Conservation (phyloP, 306 rosid genomes). For the Vigna reflexopilosa region DNA sequence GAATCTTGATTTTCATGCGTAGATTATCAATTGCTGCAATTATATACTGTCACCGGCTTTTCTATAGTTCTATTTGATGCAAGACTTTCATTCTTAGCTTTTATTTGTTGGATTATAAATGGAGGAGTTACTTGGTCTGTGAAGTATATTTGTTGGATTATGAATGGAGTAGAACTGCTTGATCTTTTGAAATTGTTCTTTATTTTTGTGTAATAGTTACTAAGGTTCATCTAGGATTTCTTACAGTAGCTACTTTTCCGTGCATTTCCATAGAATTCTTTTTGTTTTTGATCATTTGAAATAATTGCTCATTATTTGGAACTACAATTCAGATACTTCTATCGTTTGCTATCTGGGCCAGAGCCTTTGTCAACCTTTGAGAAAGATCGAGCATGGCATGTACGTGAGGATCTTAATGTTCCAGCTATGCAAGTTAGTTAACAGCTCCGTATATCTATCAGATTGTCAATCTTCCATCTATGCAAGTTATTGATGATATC, state of each 20-base stretch:
- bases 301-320: slow-evolving; percentile 25
- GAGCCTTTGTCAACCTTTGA: slow-evolving; percentile 84
- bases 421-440: slow-evolving; percentile 82
- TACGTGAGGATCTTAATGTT: slow-evolving; percentile 76
- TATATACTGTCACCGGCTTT: slow-evolving; percentile 31
- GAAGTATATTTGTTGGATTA: neutral
- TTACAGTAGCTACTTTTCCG: slow-evolving; percentile 15
- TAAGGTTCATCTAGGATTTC: too few relatives aligned
- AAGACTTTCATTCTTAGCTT: neutral
- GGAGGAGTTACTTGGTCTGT: too few relatives aligned
- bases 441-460: slow-evolving; percentile 29
- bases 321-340: slow-evolving; percentile 69
- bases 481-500: slow-evolving; percentile 27
- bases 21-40: neutral
- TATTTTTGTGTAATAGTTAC: neutral
- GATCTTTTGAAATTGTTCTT: neutral
- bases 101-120: slow-evolving; percentile 11
- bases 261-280: neutral
- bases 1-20: slow-evolving; percentile 33
- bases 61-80: neutral
- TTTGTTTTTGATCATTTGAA: slow-evolving; percentile 23
- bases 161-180: slow-evolving; percentile 11
- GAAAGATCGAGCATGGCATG: slow-evolving; percentile 90
- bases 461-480: slow-evolving; percentile 28
- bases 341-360: slow-evolving; percentile 82